Evolutionary conservation across 1,284 basidiomycete genomes (phyloP).

Genomic region (Sphagnurus paluster): DNA sequence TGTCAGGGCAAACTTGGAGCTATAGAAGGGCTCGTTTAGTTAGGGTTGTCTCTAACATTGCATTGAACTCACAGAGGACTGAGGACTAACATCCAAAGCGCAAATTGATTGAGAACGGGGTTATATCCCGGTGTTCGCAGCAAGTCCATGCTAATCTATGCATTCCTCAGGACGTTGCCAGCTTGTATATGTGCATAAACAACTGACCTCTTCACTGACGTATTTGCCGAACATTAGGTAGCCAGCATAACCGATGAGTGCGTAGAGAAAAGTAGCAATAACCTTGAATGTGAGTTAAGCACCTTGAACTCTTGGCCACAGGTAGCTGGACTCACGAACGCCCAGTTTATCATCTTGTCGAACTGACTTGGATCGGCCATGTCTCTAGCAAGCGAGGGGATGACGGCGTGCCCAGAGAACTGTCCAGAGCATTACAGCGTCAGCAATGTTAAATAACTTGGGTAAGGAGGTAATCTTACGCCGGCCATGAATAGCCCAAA

Average conservation of each 20-base stretch:
- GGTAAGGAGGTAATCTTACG: conserved; percentile 40
- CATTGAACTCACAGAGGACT: conserved; percentile 76
- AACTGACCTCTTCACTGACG: conserved; percentile 80
- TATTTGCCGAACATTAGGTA: conserved; percentile 89
- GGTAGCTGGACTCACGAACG: conserved; percentile 56
- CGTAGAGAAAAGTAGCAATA: conserved; percentile 80
- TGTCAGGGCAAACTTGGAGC: conserved; percentile 86
- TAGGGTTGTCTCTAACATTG: too few species aligned
- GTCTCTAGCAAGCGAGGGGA: conserved; percentile 88
- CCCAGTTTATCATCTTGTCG: conserved; percentile 80
- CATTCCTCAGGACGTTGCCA: conserved; percentile 5
- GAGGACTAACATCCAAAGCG: conserved; percentile 89
- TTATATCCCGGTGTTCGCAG: conserved; percentile 79
- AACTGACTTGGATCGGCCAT: conserved; percentile 87
- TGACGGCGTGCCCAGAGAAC: conserved; percentile 93
- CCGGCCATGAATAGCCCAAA: conserved; percentile 97
- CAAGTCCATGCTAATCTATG: conserved; percentile 84
- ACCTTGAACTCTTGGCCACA: neutral
- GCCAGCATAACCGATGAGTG: conserved; percentile 81
- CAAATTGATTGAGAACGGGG: conserved; percentile 68
- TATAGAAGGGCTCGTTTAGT: conserved; percentile 27
- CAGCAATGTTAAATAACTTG: neutral
- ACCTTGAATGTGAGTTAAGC: conserved; percentile 36
- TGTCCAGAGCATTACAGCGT: conserved; percentile 28
- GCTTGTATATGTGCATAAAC: neutral